Base-by-base conservation (phyloP, 2,329 filamentous ascomycete species). In the Escovopsis sp. region DNA sequence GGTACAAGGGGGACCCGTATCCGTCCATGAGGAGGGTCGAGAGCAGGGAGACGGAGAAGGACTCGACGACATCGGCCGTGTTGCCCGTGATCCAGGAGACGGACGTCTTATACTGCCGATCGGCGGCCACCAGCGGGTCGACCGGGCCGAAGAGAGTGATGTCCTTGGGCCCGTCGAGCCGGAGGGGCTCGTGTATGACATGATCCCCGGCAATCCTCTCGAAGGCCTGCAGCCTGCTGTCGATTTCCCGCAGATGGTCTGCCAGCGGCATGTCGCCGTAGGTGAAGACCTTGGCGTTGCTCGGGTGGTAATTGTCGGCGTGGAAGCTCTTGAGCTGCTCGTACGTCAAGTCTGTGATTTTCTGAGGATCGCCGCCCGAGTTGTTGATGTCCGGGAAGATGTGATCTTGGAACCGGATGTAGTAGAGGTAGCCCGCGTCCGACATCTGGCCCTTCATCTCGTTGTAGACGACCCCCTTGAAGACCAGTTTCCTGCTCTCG, bases 371-470 rank as follows among this genome's bases (percentile, higher is more conserved):
- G 36, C 90, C 90, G 25, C 90, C 90, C 2, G 88, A 96, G 61
- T 98, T 96, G 61, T 98, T 82, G 55, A 98, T 80, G 27, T 80
- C 79, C 0, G 90, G 90, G 52, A 93, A 90, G 36, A 98, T 84
- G 53, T 90, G 80, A 48, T 96, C 86, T 52, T 93, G 85, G 58
- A 93, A 98, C 35, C 80, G 73, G 45, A 94, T 93, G 56, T 94
- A 96, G 63, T 84, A 98, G 1, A 96, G 65, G 50, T 98, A 98
- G 45, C 85, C 85, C 6, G 88, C 86, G 55, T 98, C 90, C 2
- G 90, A 96, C 78, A 96, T 93, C 53, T 94, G 87, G 0, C 90
- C 90, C 61, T 98, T 98, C 90, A 98, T 98, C 62, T 98, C 90
- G 50, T 98, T 98, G 62, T 96, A 96, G 1, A 96, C 88, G 2